Conservation (phyloP, 2,329 filamentous ascomycete species). For the Stenocarpella maydis region DNA sequence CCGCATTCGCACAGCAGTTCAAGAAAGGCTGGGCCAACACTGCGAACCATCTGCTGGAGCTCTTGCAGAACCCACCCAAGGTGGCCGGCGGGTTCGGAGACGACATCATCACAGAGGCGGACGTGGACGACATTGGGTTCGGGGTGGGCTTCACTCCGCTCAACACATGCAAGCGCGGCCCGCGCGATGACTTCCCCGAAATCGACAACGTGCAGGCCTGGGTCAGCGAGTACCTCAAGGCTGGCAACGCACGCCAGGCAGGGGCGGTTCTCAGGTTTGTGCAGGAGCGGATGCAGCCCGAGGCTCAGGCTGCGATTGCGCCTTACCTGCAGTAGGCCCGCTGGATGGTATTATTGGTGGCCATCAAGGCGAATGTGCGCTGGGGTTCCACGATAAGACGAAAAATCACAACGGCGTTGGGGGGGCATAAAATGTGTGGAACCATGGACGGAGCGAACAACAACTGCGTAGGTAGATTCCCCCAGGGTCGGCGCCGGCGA, state of each 20-base stretch:
- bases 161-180: constrained; percentile 82
- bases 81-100: constrained; percentile 72
- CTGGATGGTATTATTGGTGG: not conserved
- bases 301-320: constrained; percentile 63
- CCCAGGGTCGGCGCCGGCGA: constrained; percentile 1
- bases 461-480: constrained; percentile 27
- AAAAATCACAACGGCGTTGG: constrained; percentile 19
- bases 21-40: constrained; percentile 92
- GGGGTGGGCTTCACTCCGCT: constrained; percentile 93
- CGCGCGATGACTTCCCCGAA: constrained; percentile 85
- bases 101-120: constrained; percentile 83
- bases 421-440: constrained; percentile 18
- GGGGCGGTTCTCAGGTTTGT: constrained; percentile 78
- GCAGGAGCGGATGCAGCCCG: constrained; percentile 71
- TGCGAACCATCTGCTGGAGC: constrained; percentile 85
- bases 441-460: not conserved
- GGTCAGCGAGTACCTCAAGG: constrained; percentile 81
- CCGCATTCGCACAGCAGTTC: constrained; percentile 82
- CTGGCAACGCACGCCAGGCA: constrained; percentile 76
- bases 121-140: constrained; percentile 94
- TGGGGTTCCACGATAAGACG: not conserved
- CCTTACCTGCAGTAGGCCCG: constrained; percentile 56
- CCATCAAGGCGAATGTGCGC: not conserved
- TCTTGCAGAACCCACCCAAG: constrained; percentile 85
- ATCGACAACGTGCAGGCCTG: constrained; percentile 83